Conservation (phyloP, 306 rosid species). For the Fragaria ananassa region DNA sequence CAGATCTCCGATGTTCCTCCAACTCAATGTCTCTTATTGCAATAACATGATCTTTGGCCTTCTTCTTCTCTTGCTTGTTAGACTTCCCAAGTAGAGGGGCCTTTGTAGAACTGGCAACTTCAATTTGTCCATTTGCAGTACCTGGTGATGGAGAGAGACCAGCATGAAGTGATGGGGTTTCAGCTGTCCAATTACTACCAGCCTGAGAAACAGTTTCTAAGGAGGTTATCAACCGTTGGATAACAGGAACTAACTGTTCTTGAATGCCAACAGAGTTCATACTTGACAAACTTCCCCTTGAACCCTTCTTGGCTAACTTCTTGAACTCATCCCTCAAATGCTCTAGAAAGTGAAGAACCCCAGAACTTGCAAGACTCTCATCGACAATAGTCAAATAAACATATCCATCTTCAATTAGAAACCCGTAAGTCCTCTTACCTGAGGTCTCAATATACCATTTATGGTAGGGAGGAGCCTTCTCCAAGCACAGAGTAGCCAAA, state of each 20-base stretch:
- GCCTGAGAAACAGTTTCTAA: constrained; percentile 62
- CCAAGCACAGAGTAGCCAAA: constrained; percentile 61
- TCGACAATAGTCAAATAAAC: constrained; percentile 63
- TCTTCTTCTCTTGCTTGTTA: constrained; percentile 78
- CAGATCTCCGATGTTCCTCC: constrained; percentile 69
- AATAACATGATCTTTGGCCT: constrained; percentile 71
- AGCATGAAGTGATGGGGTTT: constrained; percentile 27
- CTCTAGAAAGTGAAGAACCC: constrained; percentile 67
- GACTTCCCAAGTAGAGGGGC: constrained; percentile 78
- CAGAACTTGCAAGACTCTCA: constrained; percentile 50
- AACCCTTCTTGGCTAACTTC: constrained; percentile 53
- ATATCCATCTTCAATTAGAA: constrained; percentile 70
- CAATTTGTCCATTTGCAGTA: constrained; percentile 59
- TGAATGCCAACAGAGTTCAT: constrained; percentile 48
- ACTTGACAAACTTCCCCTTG: constrained; percentile 59
- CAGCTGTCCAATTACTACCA: constrained; percentile 55
- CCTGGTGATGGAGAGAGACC: constrained; percentile 64
- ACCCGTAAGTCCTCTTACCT: constrained; percentile 60
- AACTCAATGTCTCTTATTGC: constrained; percentile 66
- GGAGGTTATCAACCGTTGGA: constrained; percentile 56
- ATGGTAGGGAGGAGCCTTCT: constrained; percentile 67
- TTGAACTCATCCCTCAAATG: constrained; percentile 76
- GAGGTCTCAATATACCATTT: constrained; percentile 78
- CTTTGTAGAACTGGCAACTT: constrained; percentile 66
- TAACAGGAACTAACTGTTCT: constrained; percentile 68